phyloP scores from a whole-genome alignment of 768 basidiomycete species.

The Auriscalpium microsporum region DNA sequence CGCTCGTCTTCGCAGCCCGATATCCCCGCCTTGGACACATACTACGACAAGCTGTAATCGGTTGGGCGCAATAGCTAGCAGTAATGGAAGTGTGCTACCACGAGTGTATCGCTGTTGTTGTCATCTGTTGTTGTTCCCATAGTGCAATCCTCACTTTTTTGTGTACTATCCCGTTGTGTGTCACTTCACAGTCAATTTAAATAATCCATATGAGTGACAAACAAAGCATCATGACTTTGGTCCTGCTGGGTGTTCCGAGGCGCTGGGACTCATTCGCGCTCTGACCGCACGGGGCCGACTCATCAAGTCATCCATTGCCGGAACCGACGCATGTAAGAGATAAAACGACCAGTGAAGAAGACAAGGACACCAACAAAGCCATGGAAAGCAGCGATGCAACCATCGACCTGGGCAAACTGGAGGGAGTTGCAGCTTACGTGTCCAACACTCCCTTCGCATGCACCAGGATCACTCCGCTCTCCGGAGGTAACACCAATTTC shows the following conservation, averaged over 20 bases:
- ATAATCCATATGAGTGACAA: too few relatives aligned
- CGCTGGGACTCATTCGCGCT: too few relatives aligned
- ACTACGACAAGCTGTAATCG: constrained; percentile 86
- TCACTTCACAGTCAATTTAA: too few relatives aligned
- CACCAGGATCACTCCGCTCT: constrained; percentile 29
- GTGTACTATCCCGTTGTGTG: background rate
- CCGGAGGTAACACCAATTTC: constrained; percentile 50
- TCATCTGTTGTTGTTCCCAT: constrained; percentile 8
- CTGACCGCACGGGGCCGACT: too few relatives aligned
- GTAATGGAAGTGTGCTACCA: constrained; percentile 3
- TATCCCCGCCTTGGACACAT: constrained; percentile 77
- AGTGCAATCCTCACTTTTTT: constrained; percentile 1
- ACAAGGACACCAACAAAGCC: too few relatives aligned
- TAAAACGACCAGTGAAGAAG: too few relatives aligned
- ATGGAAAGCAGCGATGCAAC: too few relatives aligned
- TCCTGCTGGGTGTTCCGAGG: too few relatives aligned
- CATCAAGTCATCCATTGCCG: too few relatives aligned
- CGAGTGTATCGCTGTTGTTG: constrained; percentile 1
- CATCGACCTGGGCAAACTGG: constrained; percentile 21
- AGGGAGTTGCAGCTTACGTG: constrained; percentile 36
- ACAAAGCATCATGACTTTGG: too few relatives aligned
- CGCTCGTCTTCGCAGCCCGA: constrained; percentile 49
- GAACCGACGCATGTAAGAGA: too few relatives aligned
- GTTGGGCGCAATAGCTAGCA: background rate
- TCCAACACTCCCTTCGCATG: constrained; percentile 39